Evolutionary conservation across 371 early-diverging fungal species (phyloP), one percentile per base, ranked within the genome.

Genomic region (Zancudomyces culisetae): DNA sequence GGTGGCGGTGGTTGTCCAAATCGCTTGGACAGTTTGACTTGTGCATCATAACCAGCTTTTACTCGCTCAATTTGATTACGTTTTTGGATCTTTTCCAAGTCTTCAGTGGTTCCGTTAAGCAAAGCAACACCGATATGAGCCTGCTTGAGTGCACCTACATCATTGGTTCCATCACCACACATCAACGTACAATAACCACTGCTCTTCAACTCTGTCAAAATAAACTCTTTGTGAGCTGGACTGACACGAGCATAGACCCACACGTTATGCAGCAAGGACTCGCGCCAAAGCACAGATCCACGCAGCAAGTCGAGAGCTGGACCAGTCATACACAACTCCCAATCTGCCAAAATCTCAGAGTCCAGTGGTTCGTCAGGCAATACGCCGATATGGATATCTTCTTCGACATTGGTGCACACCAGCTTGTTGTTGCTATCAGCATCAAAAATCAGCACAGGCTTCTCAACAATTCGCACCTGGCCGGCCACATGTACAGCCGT

Each of bases 161-260:
- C 99, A 71, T 99, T 99, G 26, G 99, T 99, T 42, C 99, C 99
- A 69, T 99, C 99, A 60, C 99, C 99, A 63, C 96, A 95, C 99
- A 99, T 99, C 49, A 99, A 74, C n/a, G 98, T 98, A 19, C 77
- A 78, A 70, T 86, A 91, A 20, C 92, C 98, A 8, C 73, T 73
- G 18, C 74, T 73, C 68, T 98, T 98, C 58, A 94, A 77, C 30
- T 79, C 77, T 23, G 85, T 83, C 68, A 99, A 70, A 41, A 99
- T 83, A 48, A 78, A 81, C 70, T 99, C 99, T 82, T 99, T 99
- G 64, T 98, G 96, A 35, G 79, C 70, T 30, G 99, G 99, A 51
- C 92, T 87, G 2, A 98, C 98, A 59, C 99, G 86, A 13, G 98
- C 99, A 73, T 95, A 99, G 4, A 99, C 93, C 91, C 93, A 93